These are phyloP conservation scores for Yamadazyma kitorensis DNA, from an alignment of 805 yeast genomes.

Conservation along the genomic window DNA sequence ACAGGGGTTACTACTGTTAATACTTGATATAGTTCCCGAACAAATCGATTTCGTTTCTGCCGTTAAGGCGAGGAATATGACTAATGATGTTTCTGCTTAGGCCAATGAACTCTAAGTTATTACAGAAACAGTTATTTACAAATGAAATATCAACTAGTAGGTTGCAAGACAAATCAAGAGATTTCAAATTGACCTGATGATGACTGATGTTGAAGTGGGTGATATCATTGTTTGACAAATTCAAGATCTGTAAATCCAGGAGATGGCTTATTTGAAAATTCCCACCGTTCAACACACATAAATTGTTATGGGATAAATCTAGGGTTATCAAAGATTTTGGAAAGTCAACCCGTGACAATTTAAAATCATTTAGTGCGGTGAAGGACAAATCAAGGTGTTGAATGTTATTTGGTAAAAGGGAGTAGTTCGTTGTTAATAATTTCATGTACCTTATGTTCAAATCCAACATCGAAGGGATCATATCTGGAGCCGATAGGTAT, in stretches of 20 bases:
- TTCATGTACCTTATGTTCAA: slow-evolving; percentile 2
- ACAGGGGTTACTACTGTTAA: too few relatives aligned
- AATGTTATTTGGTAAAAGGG: slow-evolving; percentile 6
- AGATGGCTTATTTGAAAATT: slow-evolving; percentile 14
- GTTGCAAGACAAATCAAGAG: slow-evolving; percentile 20
- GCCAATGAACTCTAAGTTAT: slow-evolving; percentile 1
- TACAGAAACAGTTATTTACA: neutral
- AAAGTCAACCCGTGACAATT: slow-evolving; percentile 16
- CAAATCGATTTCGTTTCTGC: too few relatives aligned
- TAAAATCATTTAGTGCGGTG: slow-evolving; percentile 21
- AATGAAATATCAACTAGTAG: slow-evolving; percentile 1
- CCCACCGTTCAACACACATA: slow-evolving; percentile 15
- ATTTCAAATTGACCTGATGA: slow-evolving; percentile 10
- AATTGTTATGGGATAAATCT: slow-evolving; percentile 27
- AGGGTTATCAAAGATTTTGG: slow-evolving; percentile 19
- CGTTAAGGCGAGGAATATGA: too few relatives aligned
- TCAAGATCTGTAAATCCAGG: slow-evolving; percentile 12
- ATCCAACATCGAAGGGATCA: too few relatives aligned
- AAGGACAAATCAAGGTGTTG: slow-evolving; percentile 25
- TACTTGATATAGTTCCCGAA: too few relatives aligned
- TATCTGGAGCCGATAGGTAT: too few relatives aligned
- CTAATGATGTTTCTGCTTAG: slow-evolving; percentile 3
- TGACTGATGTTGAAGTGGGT: slow-evolving; percentile 1
- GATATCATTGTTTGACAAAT: slow-evolving; percentile 27
- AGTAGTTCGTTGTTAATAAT: neutral